Conservation (phyloP, 257 asterid species). For the Petrea volubilis region DNA sequence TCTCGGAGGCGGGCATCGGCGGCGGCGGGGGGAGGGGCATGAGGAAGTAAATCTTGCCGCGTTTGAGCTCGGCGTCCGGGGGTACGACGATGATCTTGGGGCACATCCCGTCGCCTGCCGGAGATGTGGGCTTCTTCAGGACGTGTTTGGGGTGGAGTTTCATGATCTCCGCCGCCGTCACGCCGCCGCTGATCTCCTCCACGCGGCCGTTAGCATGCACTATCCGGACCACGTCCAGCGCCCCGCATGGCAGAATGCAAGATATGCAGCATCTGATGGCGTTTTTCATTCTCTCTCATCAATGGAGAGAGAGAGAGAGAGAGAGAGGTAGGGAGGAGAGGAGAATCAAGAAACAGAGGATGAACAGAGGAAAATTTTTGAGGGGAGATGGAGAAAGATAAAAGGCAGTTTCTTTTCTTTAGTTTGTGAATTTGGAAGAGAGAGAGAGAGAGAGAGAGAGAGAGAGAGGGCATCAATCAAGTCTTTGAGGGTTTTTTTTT, state of each 20-base stretch:
- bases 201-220: slow-evolving; percentile 73
- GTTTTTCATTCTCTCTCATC: slow-evolving; percentile 39
- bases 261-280: slow-evolving; percentile 71
- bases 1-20: slow-evolving; percentile 22
- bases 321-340: too few species aligned
- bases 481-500: slow-evolving; percentile 7
- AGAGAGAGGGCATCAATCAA: background rate
- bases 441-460: background rate
- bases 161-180: slow-evolving; percentile 64
- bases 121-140: slow-evolving; percentile 55
- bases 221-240: slow-evolving; percentile 68
- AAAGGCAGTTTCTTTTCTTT: slow-evolving; percentile 1
- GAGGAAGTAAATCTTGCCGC: slow-evolving; percentile 81
- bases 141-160: slow-evolving; percentile 63
- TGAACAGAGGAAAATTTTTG: background rate
- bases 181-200: slow-evolving; percentile 54
- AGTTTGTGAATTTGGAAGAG: background rate
- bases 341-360: background rate
- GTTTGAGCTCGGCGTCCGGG: slow-evolving; percentile 66
- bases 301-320: background rate
- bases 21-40: slow-evolving; percentile 52
- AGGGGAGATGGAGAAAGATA: slow-evolving; percentile 14
- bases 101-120: slow-evolving; percentile 31
- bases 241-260: slow-evolving; percentile 79
- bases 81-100: slow-evolving; percentile 55